phyloP scores from a whole-genome alignment of 768 basidiomycete species.

The Lactarius pseudohatsudake region DNA sequence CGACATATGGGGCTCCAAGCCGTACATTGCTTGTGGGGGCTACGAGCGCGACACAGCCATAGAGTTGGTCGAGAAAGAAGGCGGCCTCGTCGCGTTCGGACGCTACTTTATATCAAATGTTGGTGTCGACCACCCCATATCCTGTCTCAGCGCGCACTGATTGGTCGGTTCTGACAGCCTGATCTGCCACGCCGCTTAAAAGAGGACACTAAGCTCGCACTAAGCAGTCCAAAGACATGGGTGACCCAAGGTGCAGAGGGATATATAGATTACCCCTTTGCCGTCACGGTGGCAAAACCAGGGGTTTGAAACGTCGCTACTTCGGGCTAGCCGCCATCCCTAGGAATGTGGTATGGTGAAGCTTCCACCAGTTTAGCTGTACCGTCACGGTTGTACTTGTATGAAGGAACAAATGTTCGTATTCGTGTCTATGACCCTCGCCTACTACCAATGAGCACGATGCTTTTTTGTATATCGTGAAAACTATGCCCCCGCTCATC shows the following conservation, averaged over 20 bases:
- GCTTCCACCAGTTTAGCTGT: not conserved
- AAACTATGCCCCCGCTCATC: conserved; percentile 92
- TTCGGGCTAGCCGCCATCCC: not conserved
- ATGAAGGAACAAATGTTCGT: not conserved
- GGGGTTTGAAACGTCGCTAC: not conserved
- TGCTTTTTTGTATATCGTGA: conserved; percentile 82
- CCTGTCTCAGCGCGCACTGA: not conserved
- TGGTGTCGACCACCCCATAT: not conserved
- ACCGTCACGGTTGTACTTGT: not conserved
- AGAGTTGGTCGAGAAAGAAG: conserved; percentile 18
- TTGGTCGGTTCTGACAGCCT: conserved; percentile 17
- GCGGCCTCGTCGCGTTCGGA: conserved; percentile 20
- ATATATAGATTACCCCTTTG: conserved; percentile 30
- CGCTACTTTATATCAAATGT: conserved; percentile 23
- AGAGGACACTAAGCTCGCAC: not conserved
- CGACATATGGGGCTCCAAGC: conserved; percentile 29
- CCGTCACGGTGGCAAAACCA: not conserved
- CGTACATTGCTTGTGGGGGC: conserved; percentile 31
- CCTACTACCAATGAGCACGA: conserved; percentile 27
- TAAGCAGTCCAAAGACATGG: not conserved
- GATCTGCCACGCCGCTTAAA: conserved; percentile 26
- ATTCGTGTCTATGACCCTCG: conserved; percentile 28
- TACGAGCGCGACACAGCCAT: conserved; percentile 31
- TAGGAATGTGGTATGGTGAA: not conserved
- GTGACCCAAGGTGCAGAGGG: conserved; percentile 8